Base-by-base conservation (phyloP, 352 stramenopile species). In the Pythium chondricola region DNA sequence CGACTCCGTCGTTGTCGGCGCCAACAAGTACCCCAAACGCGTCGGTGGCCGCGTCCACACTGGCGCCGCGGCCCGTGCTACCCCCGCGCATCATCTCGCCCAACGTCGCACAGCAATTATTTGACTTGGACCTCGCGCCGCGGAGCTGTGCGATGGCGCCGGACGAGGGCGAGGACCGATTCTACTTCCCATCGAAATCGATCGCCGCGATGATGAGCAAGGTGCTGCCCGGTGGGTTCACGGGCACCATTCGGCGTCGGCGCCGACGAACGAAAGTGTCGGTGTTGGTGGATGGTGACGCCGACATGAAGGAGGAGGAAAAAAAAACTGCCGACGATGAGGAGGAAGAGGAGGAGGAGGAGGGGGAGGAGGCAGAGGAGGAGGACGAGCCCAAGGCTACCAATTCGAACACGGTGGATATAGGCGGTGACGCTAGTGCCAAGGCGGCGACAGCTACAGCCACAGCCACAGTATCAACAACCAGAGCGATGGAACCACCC, bases 191-290 rank as follows among this genome's bases (percentile, higher is more conserved):
- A 1, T 18, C 65, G 3, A 85, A 86, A 31, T 59, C 61, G 2
- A 67, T 93, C n/a, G 55, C 68, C 4, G 90, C 88, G 43, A 69
- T 93, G 40, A 93, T 93, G 82, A 66, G 74, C 3, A 59, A 55
- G 27, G 74, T 56, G 1, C 51, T 93, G 2, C 70, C 67, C 0
- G 58, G 56, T 14, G 53, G 57, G 2, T 31, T 35, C 9, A 21
- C 27, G 1, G 14, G 20, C 14, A 43, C 24, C n/a, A 35, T 54
- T 17, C 17, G 41, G 24, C 43, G 39, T 16, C 41, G 45, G 31
- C 27, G 43, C 13, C 48, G 46, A 22, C 43, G 49, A 40, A 33
- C 29, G 13, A 33, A 33, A 33, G 5, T 29, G 44, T 31, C 22
- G 52, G 36, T 2, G 39, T 6, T 16, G 14, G 27, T 31, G 25